Evolutionary conservation across 768 basidiomycete genomes (phyloP), one percentile per base, ranked within the genome.

Genomic region (Mycena alexandri): DNA sequence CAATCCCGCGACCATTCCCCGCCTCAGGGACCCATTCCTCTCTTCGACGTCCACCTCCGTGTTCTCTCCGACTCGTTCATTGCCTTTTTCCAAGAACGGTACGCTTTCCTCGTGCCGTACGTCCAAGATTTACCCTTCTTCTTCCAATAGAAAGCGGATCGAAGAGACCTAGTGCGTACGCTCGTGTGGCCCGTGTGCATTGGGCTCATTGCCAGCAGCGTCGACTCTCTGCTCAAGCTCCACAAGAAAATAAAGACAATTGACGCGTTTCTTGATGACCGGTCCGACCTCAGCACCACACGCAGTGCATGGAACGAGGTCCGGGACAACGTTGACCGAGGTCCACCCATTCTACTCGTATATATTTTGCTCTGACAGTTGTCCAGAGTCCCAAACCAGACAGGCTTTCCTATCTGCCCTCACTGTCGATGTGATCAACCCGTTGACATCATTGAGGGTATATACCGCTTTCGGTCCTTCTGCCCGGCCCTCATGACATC

Each of bases 51-150:
- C 44, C 89, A 94, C 71, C 87, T 95, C 41, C 87, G 82, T 65
- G 82, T 88, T 70, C 77, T 93, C 69, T 85, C 85, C 46, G 91
- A 95, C 72, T 92, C 91, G 5, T 95, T 94, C 77, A 84, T 96
- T 64, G 81, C 75, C 63, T 96, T 96, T 82, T 95, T 96, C 79
- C 87, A 89, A 78, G 95, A 96, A 82, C 86, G 95, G 94, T 92
- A 69, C 68, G 83, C 44, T 14, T n/a, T 24, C n/a, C 33, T 59
- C 67, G 51, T 67, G 72, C 41, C 53, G 71, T 67, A 66, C 65
- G 22, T 9, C 47, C 60, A 54, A 38, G n/a, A 61, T 63, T 66
- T 60, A 75, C 61, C 70, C 75, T 58, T 71, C 71, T 57, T 62
- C 54, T 56, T 69, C 71, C 36, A 63, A 56, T 75, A 95, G 94